Conservation (phyloP, 371 early-diverging fungal species). For the Apophysomyces variabilis region DNA sequence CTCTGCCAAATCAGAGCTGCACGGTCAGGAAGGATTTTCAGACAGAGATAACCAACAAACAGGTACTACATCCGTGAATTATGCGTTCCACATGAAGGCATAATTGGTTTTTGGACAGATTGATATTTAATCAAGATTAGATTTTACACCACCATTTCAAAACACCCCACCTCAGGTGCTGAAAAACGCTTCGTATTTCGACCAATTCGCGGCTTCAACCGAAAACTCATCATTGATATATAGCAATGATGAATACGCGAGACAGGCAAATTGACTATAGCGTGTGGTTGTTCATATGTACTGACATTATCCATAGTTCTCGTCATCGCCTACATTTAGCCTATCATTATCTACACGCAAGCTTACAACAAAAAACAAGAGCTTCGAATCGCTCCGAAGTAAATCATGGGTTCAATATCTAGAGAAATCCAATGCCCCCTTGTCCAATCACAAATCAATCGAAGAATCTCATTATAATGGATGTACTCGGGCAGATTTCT, state of each 20-base stretch:
- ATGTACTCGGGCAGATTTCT: conserved; percentile 38
- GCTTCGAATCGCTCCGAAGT: conserved; percentile 47
- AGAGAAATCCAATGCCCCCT: conserved; percentile 20
- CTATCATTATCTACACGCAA: conserved; percentile 39
- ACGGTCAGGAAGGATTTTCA: background rate
- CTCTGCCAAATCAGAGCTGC: background rate
- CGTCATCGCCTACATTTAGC: conserved; percentile 49
- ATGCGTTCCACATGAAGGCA: background rate
- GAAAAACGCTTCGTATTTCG: conserved; percentile 22
- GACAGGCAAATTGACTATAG: conserved; percentile 24
- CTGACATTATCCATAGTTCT: conserved; percentile 25
- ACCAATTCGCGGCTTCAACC: conserved; percentile 25
- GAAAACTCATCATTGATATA: conserved; percentile 24
- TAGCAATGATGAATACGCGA: conserved; percentile 22
- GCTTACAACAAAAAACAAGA: conserved; percentile 32
- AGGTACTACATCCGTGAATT: background rate
- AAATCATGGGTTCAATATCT: conserved; percentile 57
- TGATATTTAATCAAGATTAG: conserved; percentile 9
- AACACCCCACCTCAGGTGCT: conserved; percentile 9
- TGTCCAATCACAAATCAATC: conserved; percentile 12
- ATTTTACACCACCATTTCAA: conserved; percentile 20
- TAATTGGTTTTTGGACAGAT: background rate
- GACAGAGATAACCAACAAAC: background rate
- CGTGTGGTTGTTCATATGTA: background rate
- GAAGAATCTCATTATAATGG: conserved; percentile 19